Evolutionary conservation across 2,329 filamentous ascomycete genomes (phyloP).

Genomic region (Aspergillus melleus): DNA sequence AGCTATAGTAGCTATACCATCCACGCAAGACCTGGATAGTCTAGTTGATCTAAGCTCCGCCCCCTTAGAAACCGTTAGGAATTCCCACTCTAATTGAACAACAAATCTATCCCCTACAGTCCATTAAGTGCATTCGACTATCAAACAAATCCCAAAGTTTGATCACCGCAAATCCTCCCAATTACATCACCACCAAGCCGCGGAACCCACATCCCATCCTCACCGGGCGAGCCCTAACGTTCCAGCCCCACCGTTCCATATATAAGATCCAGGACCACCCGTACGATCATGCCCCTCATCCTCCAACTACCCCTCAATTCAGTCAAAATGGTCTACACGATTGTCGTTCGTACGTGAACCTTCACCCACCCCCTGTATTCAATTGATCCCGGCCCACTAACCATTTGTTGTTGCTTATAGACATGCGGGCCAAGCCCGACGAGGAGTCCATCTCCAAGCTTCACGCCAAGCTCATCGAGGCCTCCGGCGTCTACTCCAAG

Average conservation of each 20-base stretch:
- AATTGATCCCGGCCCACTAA: background rate
- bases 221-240: background rate
- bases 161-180: background rate
- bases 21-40: too few relatives aligned
- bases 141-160: too few relatives aligned
- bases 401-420: slow-evolving; percentile 4
- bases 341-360: slow-evolving; percentile 28
- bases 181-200: background rate
- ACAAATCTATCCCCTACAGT: too few relatives aligned
- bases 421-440: slow-evolving; percentile 67
- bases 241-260: background rate
- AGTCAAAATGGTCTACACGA: slow-evolving; percentile 30
- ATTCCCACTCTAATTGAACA: too few relatives aligned
- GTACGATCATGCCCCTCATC: background rate
- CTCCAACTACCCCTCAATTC: background rate
- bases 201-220: background rate
- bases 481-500: slow-evolving; percentile 69
- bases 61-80: too few relatives aligned
- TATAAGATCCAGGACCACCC: background rate
- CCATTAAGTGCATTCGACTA: too few relatives aligned
- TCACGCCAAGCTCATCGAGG: slow-evolving; percentile 71
- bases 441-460: slow-evolving; percentile 64
- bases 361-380: background rate
- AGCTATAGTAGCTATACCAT: too few relatives aligned
- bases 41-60: too few relatives aligned